Percentiles rank a stretch among this genome's conserved stretches.
phyloP scores from a whole-genome alignment of 1,284 basidiomycete species.

The Meripilus lineatus region DNA sequence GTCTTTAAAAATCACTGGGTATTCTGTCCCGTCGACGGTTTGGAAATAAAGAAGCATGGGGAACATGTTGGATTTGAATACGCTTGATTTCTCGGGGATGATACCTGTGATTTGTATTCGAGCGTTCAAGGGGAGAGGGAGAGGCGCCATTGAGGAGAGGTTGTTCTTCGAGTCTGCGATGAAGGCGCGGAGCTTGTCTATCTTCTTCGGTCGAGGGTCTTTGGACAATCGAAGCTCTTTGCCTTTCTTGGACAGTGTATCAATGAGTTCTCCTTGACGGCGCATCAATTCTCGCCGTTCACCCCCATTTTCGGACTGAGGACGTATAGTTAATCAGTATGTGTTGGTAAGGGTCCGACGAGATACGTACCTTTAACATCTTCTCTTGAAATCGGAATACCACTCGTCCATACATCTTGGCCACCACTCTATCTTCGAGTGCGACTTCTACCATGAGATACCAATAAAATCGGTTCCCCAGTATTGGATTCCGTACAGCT shows the following conservation, averaged over 20 bases:
- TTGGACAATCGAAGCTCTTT: slow-evolving; percentile 87
- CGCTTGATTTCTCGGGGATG: slow-evolving; percentile 85
- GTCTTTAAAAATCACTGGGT: slow-evolving; percentile 97
- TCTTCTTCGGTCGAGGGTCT: slow-evolving; percentile 94
- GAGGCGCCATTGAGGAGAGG: slow-evolving; percentile 67
- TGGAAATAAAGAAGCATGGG: slow-evolving; percentile 91
- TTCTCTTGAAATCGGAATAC: slow-evolving; percentile 86
- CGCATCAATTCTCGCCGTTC: slow-evolving; percentile 79
- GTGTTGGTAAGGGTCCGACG: slow-evolving; percentile 5
- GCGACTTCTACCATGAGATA: slow-evolving; percentile 94
- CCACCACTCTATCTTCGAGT: slow-evolving; percentile 74
- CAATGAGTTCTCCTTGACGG: slow-evolving; percentile 83
- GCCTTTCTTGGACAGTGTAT: slow-evolving; percentile 78
- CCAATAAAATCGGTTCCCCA: slow-evolving; percentile 96
- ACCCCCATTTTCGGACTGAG: slow-evolving; percentile 65
- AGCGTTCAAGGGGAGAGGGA: slow-evolving; percentile 90
- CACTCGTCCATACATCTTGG: slow-evolving; percentile 90
- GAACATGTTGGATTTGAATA: slow-evolving; percentile 97
- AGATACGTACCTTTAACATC: slow-evolving; percentile 67
- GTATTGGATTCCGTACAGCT: slow-evolving; percentile 75
- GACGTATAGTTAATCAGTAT: slow-evolving; percentile 10
- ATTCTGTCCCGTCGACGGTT: slow-evolving; percentile 72
- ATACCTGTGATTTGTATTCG: slow-evolving; percentile 80
- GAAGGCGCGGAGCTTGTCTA: slow-evolving; percentile 85
- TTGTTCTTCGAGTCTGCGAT: slow-evolving; percentile 84